Evolutionary conservation across 2,329 filamentous ascomycete species (phyloP), one percentile per base, ranked within the genome.

Genomic region (Apiospora sp.): DNA sequence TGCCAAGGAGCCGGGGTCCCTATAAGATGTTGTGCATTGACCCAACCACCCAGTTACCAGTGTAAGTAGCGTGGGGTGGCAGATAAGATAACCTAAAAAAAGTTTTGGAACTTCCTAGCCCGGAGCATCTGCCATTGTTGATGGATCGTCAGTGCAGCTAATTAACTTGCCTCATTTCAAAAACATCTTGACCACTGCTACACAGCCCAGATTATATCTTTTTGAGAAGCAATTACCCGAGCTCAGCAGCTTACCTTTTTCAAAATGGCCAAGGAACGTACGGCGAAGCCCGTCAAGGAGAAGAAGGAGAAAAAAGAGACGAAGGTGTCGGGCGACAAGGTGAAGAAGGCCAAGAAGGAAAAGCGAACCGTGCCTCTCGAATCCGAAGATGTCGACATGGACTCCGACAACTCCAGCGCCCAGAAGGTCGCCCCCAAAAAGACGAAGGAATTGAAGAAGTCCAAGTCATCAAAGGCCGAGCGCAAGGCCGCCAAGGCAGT

Each of bases 381-480:
- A 1, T 64, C 72, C 43, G 67, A 71, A 4, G 72, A 73, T 24
- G 74, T 71, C 30, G 68, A 71, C 7, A 69, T 73, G 22, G 74
- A 76, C 48, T 48, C 58, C 14, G 51, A 7, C 19, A 37, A 49
- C 8, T n/a, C 30, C 16, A 61, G 30, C 54, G 30, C 19, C 19
- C 54, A 61, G 54, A 37, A 61, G 54, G 54, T 5, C 54, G 30
- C 12, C 54, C 22, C 27, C 37, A 67, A 44, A 34, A 67, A 61
- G 69, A 71, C 22, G 24, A 67, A 48, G 22, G 16, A 37, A 61
- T 34, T 61, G 54, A 61, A 90, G 89, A 81, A 89, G 89, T 76
- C 82, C 87, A 37, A 61, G 54, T 61, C 54, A 16, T 34, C 54
- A n/a, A 61, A 61, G 54, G 49, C 49, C 12, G 1, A 87, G 88